These are phyloP conservation scores for Colletotrichum siamense DNA, from an alignment of 2,329 filamentous ascomycete genomes.

Conservation along the genomic window DNA sequence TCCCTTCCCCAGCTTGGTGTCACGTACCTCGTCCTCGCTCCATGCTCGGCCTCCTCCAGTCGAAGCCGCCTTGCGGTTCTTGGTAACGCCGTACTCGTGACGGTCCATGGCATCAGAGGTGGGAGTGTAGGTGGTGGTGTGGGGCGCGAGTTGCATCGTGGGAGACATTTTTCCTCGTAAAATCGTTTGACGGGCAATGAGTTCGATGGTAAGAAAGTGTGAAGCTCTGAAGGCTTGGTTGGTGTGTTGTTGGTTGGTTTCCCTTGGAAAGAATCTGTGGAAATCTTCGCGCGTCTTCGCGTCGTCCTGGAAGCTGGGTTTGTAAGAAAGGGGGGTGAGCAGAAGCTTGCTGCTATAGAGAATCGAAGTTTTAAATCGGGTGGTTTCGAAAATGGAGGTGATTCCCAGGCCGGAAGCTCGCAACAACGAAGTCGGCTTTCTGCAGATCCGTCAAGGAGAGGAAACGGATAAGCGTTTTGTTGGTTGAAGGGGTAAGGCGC, in stretches of 20 bases:
- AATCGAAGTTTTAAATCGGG: slow-evolving; percentile 16
- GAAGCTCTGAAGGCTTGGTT: not conserved
- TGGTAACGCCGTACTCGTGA: slow-evolving; percentile 65
- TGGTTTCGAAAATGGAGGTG: slow-evolving; percentile 1
- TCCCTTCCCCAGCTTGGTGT: not conserved
- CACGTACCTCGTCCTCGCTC: slow-evolving; percentile 82
- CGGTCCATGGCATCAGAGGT: slow-evolving; percentile 61
- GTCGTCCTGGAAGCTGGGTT: slow-evolving; percentile 17
- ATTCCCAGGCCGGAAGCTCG: slow-evolving; percentile 18
- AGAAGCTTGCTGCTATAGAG: slow-evolving; percentile 18
- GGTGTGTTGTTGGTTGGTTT: not conserved
- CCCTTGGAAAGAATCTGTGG: not conserved
- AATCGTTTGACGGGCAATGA: slow-evolving; percentile 31
- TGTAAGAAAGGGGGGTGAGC: not conserved
- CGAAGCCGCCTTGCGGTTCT: slow-evolving; percentile 71
- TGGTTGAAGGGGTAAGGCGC: not conserved
- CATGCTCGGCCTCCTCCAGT: slow-evolving; percentile 81
- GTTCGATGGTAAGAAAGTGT: slow-evolving; percentile 15
- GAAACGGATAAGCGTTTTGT: slow-evolving; percentile 10
- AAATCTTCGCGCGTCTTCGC: slow-evolving; percentile 14
- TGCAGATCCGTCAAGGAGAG: slow-evolving; percentile 20
- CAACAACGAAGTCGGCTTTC: slow-evolving; percentile 21
- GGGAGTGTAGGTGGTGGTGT: slow-evolving; percentile 52
- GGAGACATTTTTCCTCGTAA: slow-evolving; percentile 51
- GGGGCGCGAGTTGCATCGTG: slow-evolving; percentile 50